A percentile compares a stretch with the other conserved stretches of the same genome.
These are phyloP conservation scores for Phytophthora sojae DNA, from an alignment of 352 stramenopile genomes.

Conservation along the genomic window DNA sequence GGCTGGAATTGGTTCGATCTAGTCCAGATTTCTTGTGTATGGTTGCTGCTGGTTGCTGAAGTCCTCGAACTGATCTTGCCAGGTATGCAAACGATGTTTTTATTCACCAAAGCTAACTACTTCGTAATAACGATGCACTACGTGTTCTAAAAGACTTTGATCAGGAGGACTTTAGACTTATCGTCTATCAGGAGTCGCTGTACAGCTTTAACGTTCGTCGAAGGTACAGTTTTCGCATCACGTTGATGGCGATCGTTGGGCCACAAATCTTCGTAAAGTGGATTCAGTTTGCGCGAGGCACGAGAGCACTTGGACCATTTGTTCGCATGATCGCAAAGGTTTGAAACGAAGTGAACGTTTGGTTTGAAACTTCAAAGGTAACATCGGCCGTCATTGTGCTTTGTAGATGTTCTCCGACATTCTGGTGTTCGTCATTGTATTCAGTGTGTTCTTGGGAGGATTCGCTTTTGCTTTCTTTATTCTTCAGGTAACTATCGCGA, in stretches of 20 bases:
- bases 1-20: conserved; percentile 86
- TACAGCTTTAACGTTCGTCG: conserved; percentile 65
- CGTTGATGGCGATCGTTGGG: conserved; percentile 80
- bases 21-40: conserved; percentile 76
- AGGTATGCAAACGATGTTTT: conserved; percentile 5
- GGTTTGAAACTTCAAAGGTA: not conserved
- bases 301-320: conserved; percentile 71
- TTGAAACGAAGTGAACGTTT: not conserved
- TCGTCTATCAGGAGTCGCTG: conserved; percentile 69
- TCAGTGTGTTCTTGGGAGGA: conserved; percentile 73
- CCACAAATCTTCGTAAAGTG: conserved; percentile 85
- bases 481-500: conserved; percentile 57
- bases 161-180: conserved; percentile 55
- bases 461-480: conserved; percentile 88
- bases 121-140: not conserved
- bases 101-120: not conserved
- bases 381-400: not conserved
- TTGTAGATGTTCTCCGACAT: conserved; percentile 87
- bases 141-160: conserved; percentile 9
- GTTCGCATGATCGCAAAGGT: conserved; percentile 90
- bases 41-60: conserved; percentile 67
- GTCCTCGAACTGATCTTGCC: conserved; percentile 47
- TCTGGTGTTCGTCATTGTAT: conserved; percentile 76
- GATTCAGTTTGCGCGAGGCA: conserved; percentile 83
- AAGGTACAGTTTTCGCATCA: conserved; percentile 77